Percentiles rank a stretch among this genome's conserved stretches.
phyloP scores from a whole-genome alignment of 2,329 filamentous ascomycete species.

The Aspergillus pseudoterreus region DNA sequence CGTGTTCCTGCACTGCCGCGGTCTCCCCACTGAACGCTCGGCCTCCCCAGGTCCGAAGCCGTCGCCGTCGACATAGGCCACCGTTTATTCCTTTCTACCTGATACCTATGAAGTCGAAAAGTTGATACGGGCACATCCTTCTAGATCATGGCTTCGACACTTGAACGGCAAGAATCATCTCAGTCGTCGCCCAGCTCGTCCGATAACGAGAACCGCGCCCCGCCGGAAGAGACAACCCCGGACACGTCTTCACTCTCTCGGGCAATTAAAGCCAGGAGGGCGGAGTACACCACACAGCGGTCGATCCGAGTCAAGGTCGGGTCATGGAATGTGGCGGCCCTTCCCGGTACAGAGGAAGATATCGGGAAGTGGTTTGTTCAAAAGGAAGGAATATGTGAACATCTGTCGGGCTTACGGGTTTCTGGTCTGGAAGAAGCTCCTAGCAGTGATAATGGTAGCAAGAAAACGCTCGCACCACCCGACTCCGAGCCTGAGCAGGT shows the following conservation, averaged over 20 bases:
- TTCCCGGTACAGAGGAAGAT: slow-evolving; percentile 81
- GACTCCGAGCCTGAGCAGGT: slow-evolving; percentile 57
- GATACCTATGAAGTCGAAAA: background rate
- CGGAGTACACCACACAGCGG: slow-evolving; percentile 74
- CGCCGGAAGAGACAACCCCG: slow-evolving; percentile 16
- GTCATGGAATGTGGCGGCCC: slow-evolving; percentile 89
- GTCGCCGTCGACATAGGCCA: too few relatives aligned
- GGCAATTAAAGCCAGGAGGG: slow-evolving; percentile 65
- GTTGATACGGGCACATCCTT: background rate
- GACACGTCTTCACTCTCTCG: slow-evolving; percentile 48
- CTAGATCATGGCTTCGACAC: slow-evolving; percentile 12
- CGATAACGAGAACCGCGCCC: slow-evolving; percentile 13
- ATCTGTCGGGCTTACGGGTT: slow-evolving; percentile 53
- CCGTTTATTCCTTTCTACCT: too few relatives aligned
- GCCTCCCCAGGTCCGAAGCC: background rate
- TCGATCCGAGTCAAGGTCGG: slow-evolving; percentile 83
- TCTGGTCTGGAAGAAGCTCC: slow-evolving; percentile 17
- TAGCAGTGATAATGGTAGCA: slow-evolving; percentile 15
- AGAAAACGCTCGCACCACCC: slow-evolving; percentile 15
- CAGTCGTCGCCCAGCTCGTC: slow-evolving; percentile 5
- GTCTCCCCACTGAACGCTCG: background rate
- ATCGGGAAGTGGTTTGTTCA: slow-evolving; percentile 83
- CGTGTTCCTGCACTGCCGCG: slow-evolving; percentile 3
- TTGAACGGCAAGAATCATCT: slow-evolving; percentile 3
- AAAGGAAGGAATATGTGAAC: slow-evolving; percentile 65